These are phyloP conservation scores for Trypanosoma rangeli DNA, from an alignment of 208 protist genomes.

Conservation along the genomic window DNA sequence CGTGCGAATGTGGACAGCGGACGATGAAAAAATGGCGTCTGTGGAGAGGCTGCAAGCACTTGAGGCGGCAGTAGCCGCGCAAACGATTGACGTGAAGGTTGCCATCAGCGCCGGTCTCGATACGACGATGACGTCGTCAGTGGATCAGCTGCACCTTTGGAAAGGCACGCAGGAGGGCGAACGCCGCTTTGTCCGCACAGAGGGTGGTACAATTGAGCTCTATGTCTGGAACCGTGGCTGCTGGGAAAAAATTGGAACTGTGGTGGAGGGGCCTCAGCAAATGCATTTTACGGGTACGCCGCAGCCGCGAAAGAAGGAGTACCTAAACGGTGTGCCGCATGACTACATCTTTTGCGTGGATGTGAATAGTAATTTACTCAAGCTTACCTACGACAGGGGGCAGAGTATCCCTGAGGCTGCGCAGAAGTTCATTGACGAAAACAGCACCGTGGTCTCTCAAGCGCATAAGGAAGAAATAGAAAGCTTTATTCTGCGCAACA, in stretches of 20 bases:
- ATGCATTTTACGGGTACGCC: constrained; percentile 33
- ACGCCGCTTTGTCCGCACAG: constrained; percentile 57
- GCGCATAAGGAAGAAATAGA: constrained; percentile 91
- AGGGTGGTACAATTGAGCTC: constrained; percentile 59
- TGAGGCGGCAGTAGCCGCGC: constrained; percentile 45
- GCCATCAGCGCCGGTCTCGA: constrained; percentile 35
- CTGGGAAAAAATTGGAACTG: constrained; percentile 93
- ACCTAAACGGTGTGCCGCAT: constrained; percentile 88
- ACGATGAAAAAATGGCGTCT: constrained; percentile 50
- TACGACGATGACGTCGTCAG: constrained; percentile 28
- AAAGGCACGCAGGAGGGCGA: constrained; percentile 56
- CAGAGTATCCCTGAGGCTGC: constrained; percentile 88
- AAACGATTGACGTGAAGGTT: constrained; percentile 64
- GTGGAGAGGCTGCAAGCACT: constrained; percentile 64
- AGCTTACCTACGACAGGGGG: constrained; percentile 90
- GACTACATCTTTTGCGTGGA: constrained; percentile 97
- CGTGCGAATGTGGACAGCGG: constrained; percentile 86
- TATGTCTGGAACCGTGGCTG: constrained; percentile 61
- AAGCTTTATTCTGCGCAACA: constrained; percentile 86
- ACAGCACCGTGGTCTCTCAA: constrained; percentile 76
- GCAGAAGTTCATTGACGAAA: constrained; percentile 86
- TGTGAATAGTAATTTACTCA: constrained; percentile 72
- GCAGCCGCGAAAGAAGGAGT: constrained; percentile 55
- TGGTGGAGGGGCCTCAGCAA: constrained; percentile 77
- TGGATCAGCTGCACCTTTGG: constrained; percentile 44